Evolutionary conservation across 179 eudicot species (phyloP).

Genomic region (Spergularia azorica): DNA sequence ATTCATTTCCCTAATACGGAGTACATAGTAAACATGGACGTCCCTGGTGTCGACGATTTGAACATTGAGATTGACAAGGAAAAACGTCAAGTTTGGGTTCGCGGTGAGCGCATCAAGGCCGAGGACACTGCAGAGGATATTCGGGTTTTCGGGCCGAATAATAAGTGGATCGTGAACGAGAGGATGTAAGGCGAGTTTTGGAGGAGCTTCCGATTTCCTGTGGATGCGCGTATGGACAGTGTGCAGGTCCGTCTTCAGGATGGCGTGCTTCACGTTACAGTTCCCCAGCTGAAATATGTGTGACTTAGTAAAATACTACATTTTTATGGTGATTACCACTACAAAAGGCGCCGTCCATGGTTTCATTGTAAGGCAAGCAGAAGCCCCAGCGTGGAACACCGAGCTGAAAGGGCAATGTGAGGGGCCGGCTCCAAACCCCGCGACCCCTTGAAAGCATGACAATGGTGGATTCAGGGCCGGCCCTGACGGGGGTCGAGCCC

Average conservation of each 20-base stretch:
- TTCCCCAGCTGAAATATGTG: not conserved
- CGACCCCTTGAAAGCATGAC: no score
- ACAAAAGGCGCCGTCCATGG: no score
- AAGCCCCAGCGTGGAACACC: no score
- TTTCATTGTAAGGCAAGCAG: no score
- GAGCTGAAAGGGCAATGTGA: no score
- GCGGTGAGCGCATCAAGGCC: not conserved
- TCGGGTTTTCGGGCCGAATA: not conserved
- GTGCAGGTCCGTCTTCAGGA: not conserved
- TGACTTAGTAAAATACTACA: no score
- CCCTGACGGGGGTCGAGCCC: no score
- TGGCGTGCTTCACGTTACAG: not conserved
- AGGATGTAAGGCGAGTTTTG: not conserved
- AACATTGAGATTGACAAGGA: not conserved
- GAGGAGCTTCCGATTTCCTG: not conserved
- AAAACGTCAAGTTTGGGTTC: not conserved
- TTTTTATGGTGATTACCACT: no score
- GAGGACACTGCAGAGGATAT: not conserved
- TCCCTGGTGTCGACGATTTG: not conserved
- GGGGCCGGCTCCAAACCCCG: no score
- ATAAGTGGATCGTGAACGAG: not conserved
- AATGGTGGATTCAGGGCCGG: no score
- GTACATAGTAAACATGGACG: not conserved
- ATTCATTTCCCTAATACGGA: no score
- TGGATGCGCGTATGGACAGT: not conserved